These are phyloP conservation scores for Hibiscus tridactylites DNA, from an alignment of 345 rosid species.

Conservation along the genomic window DNA sequence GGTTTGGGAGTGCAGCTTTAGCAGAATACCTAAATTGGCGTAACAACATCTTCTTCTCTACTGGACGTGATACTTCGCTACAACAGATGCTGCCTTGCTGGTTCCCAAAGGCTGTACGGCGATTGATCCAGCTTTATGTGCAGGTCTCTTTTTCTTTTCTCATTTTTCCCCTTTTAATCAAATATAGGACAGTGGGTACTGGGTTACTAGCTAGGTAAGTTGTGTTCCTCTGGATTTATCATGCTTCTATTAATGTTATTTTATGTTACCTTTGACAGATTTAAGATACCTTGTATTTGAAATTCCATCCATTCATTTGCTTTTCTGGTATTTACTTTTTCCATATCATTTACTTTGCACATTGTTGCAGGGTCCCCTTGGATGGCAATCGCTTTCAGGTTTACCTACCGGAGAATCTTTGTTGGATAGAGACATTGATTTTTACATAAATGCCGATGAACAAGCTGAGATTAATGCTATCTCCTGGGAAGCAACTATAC, in stretches of 20 bases:
- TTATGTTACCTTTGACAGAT: constrained; percentile 1
- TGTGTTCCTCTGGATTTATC: background rate
- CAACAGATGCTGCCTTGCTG: constrained; percentile 93
- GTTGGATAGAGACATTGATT: constrained; percentile 55
- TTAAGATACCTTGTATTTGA: background rate
- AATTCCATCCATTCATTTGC: background rate
- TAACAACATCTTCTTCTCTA: constrained; percentile 78
- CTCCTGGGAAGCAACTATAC: constrained; percentile 91
- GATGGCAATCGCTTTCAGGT: constrained; percentile 78
- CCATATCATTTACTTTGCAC: constrained; percentile 6
- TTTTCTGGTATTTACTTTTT: background rate
- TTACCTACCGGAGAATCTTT: constrained; percentile 64
- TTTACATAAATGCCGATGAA: constrained; percentile 53
- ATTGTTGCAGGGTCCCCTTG: constrained; percentile 80
- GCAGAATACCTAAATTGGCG: constrained; percentile 86
- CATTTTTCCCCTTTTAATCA: background rate
- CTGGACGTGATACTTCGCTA: constrained; percentile 83
- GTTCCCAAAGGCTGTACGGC: constrained; percentile 89
- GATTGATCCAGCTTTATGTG: constrained; percentile 82
- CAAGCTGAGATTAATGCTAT: constrained; percentile 61
- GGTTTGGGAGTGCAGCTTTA: constrained; percentile 40
- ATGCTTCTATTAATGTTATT: constrained; percentile 1
- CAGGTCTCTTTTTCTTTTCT: constrained; percentile 45
- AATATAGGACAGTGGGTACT: constrained; percentile 1
- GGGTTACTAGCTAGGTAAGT: background rate